Evolutionary conservation across 225 moss, liverwort and hornwort genomes (phyloP).

Genomic region (Bryoerythrophyllum caledonicum): DNA sequence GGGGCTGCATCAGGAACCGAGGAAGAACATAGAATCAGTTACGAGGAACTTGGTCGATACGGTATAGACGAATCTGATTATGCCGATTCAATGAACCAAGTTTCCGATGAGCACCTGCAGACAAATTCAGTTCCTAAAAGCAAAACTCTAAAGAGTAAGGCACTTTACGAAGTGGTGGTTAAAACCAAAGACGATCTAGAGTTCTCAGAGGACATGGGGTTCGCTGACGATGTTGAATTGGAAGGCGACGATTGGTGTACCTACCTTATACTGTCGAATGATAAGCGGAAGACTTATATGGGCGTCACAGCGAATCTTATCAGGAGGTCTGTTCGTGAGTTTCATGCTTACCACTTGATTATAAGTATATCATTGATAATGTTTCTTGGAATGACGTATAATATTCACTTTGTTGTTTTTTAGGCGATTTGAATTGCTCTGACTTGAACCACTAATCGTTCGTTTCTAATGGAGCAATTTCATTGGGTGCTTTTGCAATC

Average conservation of each 20-base stretch:
- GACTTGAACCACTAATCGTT: no score
- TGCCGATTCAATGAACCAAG: conserved; percentile 26
- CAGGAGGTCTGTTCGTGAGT: conserved; percentile 53
- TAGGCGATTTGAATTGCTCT: no score
- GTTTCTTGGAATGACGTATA: no score
- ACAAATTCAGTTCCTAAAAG: conserved; percentile 3
- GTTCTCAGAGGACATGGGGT: conserved; percentile 20
- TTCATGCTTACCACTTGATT: no score
- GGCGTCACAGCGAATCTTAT: conserved; percentile 69
- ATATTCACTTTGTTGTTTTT: no score
- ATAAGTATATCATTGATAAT: no score
- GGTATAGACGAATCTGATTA: conserved; percentile 48
- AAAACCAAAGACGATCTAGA: not conserved
- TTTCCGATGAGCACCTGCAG: conserved; percentile 22
- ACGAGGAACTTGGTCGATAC: conserved; percentile 42
- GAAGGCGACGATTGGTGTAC: conserved; percentile 70
- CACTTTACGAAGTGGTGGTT: conserved; percentile 9
- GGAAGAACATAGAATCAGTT: conserved; percentile 14
- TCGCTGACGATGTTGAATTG: conserved; percentile 16
- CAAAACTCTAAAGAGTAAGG: not conserved
- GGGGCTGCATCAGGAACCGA: conserved; percentile 21
- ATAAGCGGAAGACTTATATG: conserved; percentile 76
- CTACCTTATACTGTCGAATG: conserved; percentile 74
- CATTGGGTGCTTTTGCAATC: no score
- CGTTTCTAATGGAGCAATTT: no score